phyloP scores from a whole-genome alignment of 2,329 filamentous ascomycete species.

The Fusarium foetens region DNA sequence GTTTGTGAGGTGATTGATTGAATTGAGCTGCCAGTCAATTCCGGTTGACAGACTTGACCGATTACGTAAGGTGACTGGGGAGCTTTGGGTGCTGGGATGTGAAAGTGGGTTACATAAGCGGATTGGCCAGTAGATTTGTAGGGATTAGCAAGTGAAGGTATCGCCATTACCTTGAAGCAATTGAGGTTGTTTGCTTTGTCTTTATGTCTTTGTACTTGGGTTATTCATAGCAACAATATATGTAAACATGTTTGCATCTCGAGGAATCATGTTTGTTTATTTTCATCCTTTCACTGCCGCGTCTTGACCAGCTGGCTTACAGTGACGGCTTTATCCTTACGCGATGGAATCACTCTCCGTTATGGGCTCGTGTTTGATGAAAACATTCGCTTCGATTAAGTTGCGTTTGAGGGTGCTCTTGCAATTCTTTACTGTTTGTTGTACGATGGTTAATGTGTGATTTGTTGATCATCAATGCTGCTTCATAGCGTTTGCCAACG shows the following conservation, averaged over 20 bases:
- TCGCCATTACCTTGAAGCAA: conserved; percentile 1
- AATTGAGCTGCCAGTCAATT: conserved; percentile 27
- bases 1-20: conserved; percentile 46
- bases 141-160: conserved; percentile 38
- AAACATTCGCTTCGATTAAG: background rate
- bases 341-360: background rate
- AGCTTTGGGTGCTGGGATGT: background rate
- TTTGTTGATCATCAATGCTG: background rate
- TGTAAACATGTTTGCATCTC: background rate
- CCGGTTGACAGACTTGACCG: conserved; percentile 16
- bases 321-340: background rate
- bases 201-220: background rate
- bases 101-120: conserved; percentile 14
- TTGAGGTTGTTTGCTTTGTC: background rate
- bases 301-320: background rate
- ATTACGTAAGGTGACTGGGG: conserved; percentile 40
- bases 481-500: background rate
- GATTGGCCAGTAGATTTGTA: conserved; percentile 24
- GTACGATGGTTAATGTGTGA: background rate
- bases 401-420: background rate
- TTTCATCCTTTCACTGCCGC: background rate
- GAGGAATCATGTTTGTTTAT: background rate
- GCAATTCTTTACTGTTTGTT: background rate
- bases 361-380: background rate
- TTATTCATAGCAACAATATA: background rate